A percentile compares a stretch with the other conserved stretches of the same genome.
phyloP scores from a whole-genome alignment of 139 green algal genomes.

The Coelastrella sp. region DNA sequence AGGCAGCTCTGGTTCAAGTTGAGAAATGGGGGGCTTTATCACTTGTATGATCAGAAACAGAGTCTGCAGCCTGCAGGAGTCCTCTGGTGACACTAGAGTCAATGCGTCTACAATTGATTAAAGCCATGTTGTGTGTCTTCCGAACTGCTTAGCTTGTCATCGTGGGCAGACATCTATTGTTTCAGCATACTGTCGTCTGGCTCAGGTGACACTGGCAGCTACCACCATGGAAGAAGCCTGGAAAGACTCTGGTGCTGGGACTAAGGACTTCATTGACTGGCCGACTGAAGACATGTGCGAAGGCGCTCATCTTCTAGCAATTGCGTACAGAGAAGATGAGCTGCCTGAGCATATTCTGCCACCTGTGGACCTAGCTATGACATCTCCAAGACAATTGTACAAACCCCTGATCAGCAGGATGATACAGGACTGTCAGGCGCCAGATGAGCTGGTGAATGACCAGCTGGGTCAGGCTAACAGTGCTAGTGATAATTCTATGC shows the following conservation, averaged over 20 bases:
- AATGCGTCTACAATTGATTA: too few species aligned
- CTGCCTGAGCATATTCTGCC: background rate
- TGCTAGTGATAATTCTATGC: background rate
- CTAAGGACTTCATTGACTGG: slow-evolving; percentile 9
- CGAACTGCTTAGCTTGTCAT: too few species aligned
- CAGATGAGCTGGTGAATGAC: too few species aligned
- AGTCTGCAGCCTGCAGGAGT: too few species aligned
- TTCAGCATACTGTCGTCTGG: too few species aligned
- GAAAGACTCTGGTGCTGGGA: background rate
- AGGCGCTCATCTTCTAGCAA: background rate
- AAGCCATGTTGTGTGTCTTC: too few species aligned
- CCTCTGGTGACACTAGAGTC: too few species aligned
- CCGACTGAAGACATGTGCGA: background rate
- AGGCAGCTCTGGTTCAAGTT: too few species aligned
- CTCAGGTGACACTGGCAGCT: background rate
- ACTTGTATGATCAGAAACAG: too few species aligned
- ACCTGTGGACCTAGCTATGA: background rate
- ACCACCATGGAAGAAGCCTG: background rate
- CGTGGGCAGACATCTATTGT: too few species aligned
- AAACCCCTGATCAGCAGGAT: background rate
- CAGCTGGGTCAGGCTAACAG: background rate
- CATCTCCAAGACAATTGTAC: background rate
- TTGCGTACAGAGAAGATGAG: slow-evolving; percentile 33
- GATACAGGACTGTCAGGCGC: background rate
- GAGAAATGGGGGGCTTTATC: too few species aligned